phyloP scores from a whole-genome alignment of 2,329 filamentous ascomycete species.

The Keithomyces neogunnii region DNA sequence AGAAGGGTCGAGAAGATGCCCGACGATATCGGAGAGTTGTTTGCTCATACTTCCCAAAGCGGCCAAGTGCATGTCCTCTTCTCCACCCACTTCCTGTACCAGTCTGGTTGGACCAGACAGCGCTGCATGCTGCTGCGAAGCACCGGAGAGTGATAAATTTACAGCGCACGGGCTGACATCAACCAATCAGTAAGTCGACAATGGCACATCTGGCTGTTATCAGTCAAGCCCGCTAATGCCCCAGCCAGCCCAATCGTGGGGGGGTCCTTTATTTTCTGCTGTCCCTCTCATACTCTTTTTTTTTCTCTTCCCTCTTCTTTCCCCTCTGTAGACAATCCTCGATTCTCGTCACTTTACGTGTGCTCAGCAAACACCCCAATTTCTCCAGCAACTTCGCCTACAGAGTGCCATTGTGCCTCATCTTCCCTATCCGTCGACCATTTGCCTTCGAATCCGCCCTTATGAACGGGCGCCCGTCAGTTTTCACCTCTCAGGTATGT shows the following conservation, averaged over 20 bases:
- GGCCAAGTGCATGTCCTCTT: background rate
- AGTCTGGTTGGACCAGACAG: too few species aligned
- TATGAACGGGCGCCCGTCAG: constrained; percentile 79
- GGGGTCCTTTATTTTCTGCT: background rate
- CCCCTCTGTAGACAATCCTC: constrained; percentile 2
- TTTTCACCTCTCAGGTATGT: constrained; percentile 78
- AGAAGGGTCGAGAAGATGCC: too few species aligned
- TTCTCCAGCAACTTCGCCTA: background rate
- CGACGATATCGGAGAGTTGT: constrained; percentile 3
- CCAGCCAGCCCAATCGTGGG: background rate
- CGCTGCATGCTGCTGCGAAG: too few species aligned
- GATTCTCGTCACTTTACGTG: background rate
- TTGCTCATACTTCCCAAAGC: background rate
- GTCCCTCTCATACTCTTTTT: background rate
- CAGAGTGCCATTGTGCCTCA: constrained; percentile 11
- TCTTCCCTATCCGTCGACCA: constrained; percentile 16
- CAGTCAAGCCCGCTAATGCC: background rate
- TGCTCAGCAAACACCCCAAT: background rate
- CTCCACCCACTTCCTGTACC: background rate
- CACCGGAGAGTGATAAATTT: background rate
- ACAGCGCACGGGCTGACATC: too few species aligned
- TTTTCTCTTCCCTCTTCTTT: constrained; percentile 7
- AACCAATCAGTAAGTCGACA: too few species aligned
- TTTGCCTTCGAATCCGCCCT: constrained; percentile 47
- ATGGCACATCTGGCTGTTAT: background rate